Evolutionary conservation across 2,329 filamentous ascomycete genomes (phyloP).

Genomic region (Microcyclosporella mali): DNA sequence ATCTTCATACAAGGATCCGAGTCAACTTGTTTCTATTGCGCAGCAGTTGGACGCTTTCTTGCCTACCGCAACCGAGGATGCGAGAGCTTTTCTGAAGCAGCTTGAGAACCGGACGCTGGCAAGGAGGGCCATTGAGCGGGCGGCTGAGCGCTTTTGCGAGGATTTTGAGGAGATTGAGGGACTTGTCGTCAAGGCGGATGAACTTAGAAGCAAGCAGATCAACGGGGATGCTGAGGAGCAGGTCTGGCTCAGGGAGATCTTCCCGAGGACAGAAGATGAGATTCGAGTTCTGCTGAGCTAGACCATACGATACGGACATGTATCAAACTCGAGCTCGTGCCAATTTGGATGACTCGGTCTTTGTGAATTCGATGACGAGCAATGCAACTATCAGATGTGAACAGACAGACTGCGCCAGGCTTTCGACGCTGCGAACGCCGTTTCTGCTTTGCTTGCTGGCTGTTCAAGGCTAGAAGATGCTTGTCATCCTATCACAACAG

Average conservation of each 20-base stretch:
- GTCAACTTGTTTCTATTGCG: slow-evolving; percentile 57
- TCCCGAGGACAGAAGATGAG: slow-evolving; percentile 59
- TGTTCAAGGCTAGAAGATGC: no score
- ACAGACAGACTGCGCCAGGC: no score
- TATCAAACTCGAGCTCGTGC: no score
- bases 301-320: no score
- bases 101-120: slow-evolving; percentile 67
- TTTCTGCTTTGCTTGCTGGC: no score
- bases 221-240: slow-evolving; percentile 34
- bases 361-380: no score
- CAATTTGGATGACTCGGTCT: no score
- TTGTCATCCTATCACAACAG: no score
- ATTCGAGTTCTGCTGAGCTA: slow-evolving; percentile 58
- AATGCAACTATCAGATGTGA: no score
- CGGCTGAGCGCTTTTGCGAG: slow-evolving; percentile 73
- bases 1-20: slow-evolving; percentile 25
- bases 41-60: slow-evolving; percentile 83
- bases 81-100: slow-evolving; percentile 69
- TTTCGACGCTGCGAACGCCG: no score
- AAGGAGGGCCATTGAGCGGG: slow-evolving; percentile 71
- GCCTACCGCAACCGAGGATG: slow-evolving; percentile 87
- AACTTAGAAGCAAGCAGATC: slow-evolving; percentile 34
- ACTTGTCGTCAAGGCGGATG: slow-evolving; percentile 55
- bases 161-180: slow-evolving; percentile 71
- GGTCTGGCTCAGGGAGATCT: slow-evolving; percentile 48